These are phyloP conservation scores for Colletotrichum falcatum DNA, from an alignment of 2,329 filamentous ascomycete species.

Conservation along the genomic window DNA sequence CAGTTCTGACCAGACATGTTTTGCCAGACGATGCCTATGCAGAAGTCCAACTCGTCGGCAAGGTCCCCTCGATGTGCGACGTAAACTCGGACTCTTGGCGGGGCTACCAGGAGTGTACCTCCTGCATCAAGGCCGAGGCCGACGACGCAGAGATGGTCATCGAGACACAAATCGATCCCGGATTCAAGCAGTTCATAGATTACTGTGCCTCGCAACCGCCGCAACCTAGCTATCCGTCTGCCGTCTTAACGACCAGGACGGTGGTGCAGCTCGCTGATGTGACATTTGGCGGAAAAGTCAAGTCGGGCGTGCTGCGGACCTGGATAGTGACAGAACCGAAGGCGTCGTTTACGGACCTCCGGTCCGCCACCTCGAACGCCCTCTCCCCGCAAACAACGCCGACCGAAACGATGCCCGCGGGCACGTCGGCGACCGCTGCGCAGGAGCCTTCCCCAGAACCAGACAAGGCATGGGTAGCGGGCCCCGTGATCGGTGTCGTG, in stretches of 20 bases:
- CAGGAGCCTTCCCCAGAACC: not conserved
- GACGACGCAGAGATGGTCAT: not conserved
- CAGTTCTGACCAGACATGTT: not conserved
- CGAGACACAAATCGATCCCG: not conserved
- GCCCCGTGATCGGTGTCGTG: conserved; percentile 4
- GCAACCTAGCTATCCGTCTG: not conserved
- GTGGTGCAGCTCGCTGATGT: not conserved
- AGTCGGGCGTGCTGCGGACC: not conserved
- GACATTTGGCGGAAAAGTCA: not conserved
- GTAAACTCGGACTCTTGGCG: not conserved
- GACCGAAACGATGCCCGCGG: not conserved
- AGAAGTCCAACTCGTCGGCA: not conserved
- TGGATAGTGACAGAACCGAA: not conserved
- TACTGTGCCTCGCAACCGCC: not conserved
- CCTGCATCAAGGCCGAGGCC: not conserved
- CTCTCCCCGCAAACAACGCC: not conserved
- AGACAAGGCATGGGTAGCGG: conserved; percentile 22
- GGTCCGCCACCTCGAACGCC: not conserved
- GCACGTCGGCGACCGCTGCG: not conserved
- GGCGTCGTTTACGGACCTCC: not conserved
- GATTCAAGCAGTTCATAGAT: conserved; percentile 5
- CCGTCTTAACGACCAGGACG: not conserved
- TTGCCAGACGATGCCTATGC: conserved; percentile 1
- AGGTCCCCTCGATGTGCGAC: not conserved
- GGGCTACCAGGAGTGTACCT: not conserved